These are phyloP conservation scores for Myriosclerotinia duriaeana DNA, from an alignment of 2,329 filamentous ascomycete species.

Conservation along the genomic window DNA sequence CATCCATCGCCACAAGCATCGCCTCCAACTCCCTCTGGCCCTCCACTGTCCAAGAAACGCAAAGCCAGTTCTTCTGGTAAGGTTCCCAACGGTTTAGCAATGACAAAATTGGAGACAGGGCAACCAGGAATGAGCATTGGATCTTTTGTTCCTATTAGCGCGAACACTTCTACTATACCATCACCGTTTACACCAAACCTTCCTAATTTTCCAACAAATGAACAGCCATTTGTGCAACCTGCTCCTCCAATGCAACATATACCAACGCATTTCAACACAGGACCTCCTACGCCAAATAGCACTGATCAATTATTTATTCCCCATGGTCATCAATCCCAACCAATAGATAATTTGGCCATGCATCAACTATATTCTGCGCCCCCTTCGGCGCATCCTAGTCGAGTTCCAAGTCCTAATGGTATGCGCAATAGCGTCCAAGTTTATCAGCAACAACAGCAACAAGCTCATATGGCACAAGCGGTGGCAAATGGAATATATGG, in stretches of 20 bases:
- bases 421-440: conserved; percentile 50
- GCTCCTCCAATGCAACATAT: conserved; percentile 33
- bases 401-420: conserved; percentile 70
- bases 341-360: conserved; percentile 63
- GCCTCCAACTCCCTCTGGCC: conserved; percentile 62
- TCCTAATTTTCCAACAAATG: conserved; percentile 45
- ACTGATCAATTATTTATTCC: conserved; percentile 60
- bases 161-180: conserved; percentile 44
- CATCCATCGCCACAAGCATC: conserved; percentile 70
- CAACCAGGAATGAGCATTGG: conserved; percentile 41
- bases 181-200: conserved; percentile 56
- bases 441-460: conserved; percentile 45
- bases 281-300: conserved; percentile 65
- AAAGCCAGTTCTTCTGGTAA: conserved; percentile 72
- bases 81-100: conserved; percentile 70
- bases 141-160: conserved; percentile 39
- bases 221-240: conserved; percentile 36
- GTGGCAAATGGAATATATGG: conserved; percentile 52
- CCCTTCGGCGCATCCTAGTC: conserved; percentile 70
- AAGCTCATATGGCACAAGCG: conserved; percentile 49
- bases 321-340: conserved; percentile 58
- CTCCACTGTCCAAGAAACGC: conserved; percentile 74
- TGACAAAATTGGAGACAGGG: conserved; percentile 75
- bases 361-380: conserved; percentile 70
- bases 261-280: conserved; percentile 52